Base-by-base conservation (phyloP, 441 rosid genomes). In the Flueggea neowawraea region DNA sequence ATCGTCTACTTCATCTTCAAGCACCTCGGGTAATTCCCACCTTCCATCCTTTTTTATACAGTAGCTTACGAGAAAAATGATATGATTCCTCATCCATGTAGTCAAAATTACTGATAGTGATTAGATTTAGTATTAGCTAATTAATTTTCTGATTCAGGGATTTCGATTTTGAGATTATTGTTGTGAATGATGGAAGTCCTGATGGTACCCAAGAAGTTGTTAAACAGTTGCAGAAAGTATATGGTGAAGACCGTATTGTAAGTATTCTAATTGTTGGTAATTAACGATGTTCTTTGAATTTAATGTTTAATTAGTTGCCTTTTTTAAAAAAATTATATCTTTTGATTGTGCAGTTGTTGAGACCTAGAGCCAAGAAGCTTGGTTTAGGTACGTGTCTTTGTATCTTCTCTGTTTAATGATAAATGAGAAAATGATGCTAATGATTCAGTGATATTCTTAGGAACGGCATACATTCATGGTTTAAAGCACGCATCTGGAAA, bases 161-260 rank as follows among this genome's bases (percentile, higher is more conserved):
- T 79, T 87, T 85, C 39, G 89, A 91, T 65, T 91, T 88, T 55
- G 98, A 95, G 78, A 81, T 89, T 53, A 86, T 95, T 66, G 78
- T 95, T 57, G 99, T 95, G 70, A 98, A 95, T 66, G 99, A 91
- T 73, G 97, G 98, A 75, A 95, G 99, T 69, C 99, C 95, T 32
- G 99, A 91, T 71, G 99, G 96, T 53, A 95, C 99, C 41, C 98
- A 95, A 65, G 96, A 88, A 64, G 64, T 91, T 63, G 95, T 91
- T 41, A 86, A 73, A 69, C 95, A 95, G 59, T 72, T 95, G 56
- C 99, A 95, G 76, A 73, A 82, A 50, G 75, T 90, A 85, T 95
- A 90, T 64, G 97, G 98, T n/a, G 91, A 86, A 66, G 90, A 84
- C 71, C 88, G 75, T 28, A 72, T 91, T 22, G 99, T 91, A 73